These are phyloP conservation scores for Ophiobolus disseminans DNA, from an alignment of 2,329 filamentous ascomycete species.

Conservation along the genomic window DNA sequence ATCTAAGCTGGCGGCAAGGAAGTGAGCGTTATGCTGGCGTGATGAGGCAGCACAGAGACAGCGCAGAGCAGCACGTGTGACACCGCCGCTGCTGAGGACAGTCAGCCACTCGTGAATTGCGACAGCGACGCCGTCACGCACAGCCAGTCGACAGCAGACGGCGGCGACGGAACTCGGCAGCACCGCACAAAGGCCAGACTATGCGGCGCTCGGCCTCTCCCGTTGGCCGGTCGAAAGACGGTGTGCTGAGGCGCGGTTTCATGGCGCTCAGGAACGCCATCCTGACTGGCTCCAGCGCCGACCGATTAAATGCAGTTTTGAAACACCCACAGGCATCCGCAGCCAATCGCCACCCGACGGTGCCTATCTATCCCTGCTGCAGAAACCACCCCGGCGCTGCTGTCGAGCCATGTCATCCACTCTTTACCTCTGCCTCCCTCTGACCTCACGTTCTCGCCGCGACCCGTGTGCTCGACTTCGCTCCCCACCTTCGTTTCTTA, in stretches of 20 bases:
- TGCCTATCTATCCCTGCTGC: constrained; percentile 5
- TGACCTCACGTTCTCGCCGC: constrained; percentile 22
- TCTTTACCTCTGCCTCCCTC: constrained; percentile 26
- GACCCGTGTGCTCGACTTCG: constrained; percentile 19
- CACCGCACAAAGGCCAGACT: constrained; percentile 1
- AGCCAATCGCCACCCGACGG: constrained; percentile 24
- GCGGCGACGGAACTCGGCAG: constrained; percentile 2
- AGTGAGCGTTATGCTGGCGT: constrained; percentile 7
- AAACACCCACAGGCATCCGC: constrained; percentile 13
- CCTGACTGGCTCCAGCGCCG: constrained; percentile 26
- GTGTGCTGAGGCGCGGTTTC: constrained; percentile 35
- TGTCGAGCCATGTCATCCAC: constrained; percentile 33
- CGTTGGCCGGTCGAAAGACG: constrained; percentile 25
- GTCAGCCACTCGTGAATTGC: neutral
- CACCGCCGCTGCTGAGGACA: constrained; percentile 1
- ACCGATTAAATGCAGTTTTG: constrained; percentile 28
- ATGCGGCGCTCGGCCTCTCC: constrained; percentile 6
- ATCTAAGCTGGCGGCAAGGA: neutral
- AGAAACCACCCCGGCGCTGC: constrained; percentile 2
- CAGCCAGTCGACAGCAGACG: neutral
- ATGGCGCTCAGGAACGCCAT: constrained; percentile 33
- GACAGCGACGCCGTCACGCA: neutral
- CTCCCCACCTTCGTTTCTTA: constrained; percentile 36
- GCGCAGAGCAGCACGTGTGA: neutral
- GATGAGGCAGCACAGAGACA: neutral